Evolutionary conservation across 1,284 basidiomycete genomes (phyloP).

Genomic region (Cryptococcus sp.): DNA sequence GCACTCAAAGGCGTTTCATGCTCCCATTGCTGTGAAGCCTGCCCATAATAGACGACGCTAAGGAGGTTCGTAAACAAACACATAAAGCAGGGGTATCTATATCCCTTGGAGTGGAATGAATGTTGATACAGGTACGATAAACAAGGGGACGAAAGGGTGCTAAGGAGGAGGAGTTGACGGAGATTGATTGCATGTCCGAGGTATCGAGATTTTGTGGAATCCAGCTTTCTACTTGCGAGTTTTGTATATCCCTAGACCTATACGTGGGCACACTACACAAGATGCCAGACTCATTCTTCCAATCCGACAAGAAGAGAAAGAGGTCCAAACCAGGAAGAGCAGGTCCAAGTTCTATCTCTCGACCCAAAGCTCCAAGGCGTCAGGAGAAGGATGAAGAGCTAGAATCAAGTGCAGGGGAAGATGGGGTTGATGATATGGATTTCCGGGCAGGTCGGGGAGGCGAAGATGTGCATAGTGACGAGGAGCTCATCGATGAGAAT

Average conservation of each 20-base stretch:
- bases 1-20: no score
- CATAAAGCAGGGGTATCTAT: no score
- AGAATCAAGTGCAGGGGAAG: slow-evolving; percentile 57
- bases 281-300: slow-evolving; percentile 81
- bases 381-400: slow-evolving; percentile 61
- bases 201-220: background rate
- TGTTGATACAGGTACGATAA: no score
- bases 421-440: slow-evolving; percentile 73
- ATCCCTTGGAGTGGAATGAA: no score
- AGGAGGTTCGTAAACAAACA: no score
- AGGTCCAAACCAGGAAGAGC: slow-evolving; percentile 49
- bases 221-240: no score
- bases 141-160: no score
- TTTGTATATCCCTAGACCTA: no score
- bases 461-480: slow-evolving; percentile 66
- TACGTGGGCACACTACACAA: no score
- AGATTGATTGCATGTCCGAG: background rate
- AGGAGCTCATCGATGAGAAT: slow-evolving; percentile 59
- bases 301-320: slow-evolving; percentile 63
- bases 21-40: no score
- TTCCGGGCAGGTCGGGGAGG: slow-evolving; percentile 47
- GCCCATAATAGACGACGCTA: no score
- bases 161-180: no score
- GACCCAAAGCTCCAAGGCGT: slow-evolving; percentile 15
- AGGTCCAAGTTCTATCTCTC: slow-evolving; percentile 11